Evolutionary conservation across 257 asterid genomes (phyloP).

Genomic region (Apocynum venetum): DNA sequence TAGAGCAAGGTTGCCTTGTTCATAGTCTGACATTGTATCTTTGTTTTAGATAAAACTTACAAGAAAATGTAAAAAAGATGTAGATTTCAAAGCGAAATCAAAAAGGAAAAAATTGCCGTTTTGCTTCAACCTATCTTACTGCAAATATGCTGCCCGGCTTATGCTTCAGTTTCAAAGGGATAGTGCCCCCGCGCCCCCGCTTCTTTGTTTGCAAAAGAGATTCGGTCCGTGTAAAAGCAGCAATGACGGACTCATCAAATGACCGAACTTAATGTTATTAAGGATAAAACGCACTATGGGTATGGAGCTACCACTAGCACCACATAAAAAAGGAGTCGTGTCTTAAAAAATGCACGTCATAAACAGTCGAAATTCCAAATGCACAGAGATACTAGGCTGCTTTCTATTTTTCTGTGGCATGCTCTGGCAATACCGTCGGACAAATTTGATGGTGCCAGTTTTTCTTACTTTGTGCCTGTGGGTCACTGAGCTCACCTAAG

Average conservation of each 20-base stretch:
- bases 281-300: no score
- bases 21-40: slow-evolving; percentile 46
- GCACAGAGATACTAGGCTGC: not conserved
- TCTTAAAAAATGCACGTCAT: no score
- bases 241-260: no score
- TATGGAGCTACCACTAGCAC: no score
- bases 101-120: not conserved
- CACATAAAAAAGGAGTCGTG: no score
- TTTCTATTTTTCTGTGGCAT: not conserved
- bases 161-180: no score
- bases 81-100: slow-evolving; percentile 12
- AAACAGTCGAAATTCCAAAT: no score
- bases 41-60: slow-evolving; percentile 23
- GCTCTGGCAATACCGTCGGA: not conserved
- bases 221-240: no score
- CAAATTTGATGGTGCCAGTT: not conserved
- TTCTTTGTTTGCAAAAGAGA: no score
- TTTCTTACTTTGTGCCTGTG: not conserved
- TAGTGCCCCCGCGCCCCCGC: no score
- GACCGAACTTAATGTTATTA: no score
- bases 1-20: slow-evolving; percentile 78
- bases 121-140: not conserved
- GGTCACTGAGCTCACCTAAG: not conserved
- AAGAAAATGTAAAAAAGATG: slow-evolving; percentile 19
- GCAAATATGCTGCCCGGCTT: not conserved